Evolutionary conservation across 495 filamentous ascomycete genomes (phyloP), one percentile per base, ranked within the genome.

Genomic region (Aspergillus affinis): DNA sequence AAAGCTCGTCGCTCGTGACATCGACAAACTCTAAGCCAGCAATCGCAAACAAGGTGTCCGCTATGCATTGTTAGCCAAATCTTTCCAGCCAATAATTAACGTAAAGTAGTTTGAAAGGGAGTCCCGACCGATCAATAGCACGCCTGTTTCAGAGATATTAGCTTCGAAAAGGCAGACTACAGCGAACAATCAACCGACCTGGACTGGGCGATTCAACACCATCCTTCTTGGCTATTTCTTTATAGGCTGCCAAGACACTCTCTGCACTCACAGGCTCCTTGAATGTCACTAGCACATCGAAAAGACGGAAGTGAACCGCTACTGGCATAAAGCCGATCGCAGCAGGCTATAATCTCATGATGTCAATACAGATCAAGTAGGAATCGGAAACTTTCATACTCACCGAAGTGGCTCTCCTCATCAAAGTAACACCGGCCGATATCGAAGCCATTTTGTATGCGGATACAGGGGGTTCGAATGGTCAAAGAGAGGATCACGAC

Each of bases 41-140:
- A 71, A 78, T 74, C 15, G 73, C 67, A 56, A 67, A 74, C 2
- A 78, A 64, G 0, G 70, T 72, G 54, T 78, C 75, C 36, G 70
- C 75, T 76, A 49, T 19, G 45, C 29, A 8, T 7, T 32, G 29
- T 32, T 10, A 32, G 29, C 8, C 23, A 2, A 26, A 26, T 26
- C 4, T 26, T 4, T 2, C 23, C 23, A 26, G 4, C 4, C 23
- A 26, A 4, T 26, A 26, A 26, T 26, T 26, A 26, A 2, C 23
- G 4, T 26, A 4, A 26, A 2, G 2, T 26, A 26, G 23, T 26
- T 26, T 26, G 23, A 4, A 2, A 26, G 23, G 23, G 4, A 4
- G 23, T 26, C 23, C 23, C 23, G 23, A 32, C 29, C 29, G 29
- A 32, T 32, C 29, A 32, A 10, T 4, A 32, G 29, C 8, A 30